These are phyloP conservation scores for Lactarius sp. DNA, from an alignment of 768 basidiomycete species.

Conservation along the genomic window DNA sequence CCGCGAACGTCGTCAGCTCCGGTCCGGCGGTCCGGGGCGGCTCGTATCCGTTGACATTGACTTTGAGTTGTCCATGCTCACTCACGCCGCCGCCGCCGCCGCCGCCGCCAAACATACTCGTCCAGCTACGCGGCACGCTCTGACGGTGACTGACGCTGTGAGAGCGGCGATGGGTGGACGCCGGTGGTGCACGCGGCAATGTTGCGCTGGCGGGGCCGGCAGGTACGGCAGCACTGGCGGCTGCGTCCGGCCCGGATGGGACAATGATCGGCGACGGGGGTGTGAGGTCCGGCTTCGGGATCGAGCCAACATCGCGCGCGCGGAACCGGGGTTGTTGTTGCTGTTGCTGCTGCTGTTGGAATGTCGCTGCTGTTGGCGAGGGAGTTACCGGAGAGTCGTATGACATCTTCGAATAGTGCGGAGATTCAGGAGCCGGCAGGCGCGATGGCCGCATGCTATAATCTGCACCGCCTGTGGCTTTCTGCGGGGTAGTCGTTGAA, in stretches of 20 bases:
- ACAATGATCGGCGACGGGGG: slow-evolving; percentile 7
- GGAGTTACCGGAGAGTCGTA: slow-evolving; percentile 57
- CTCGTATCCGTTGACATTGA: slow-evolving; percentile 27
- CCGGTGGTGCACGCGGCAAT: slow-evolving; percentile 66
- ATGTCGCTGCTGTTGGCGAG: slow-evolving; percentile 55
- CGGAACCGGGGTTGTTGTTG: slow-evolving; percentile 56
- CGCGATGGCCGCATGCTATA: slow-evolving; percentile 81
- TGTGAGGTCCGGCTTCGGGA: slow-evolving; percentile 34
- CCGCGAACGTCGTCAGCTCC: slow-evolving; percentile 51
- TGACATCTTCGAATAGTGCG: slow-evolving; percentile 77
- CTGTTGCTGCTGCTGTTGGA: slow-evolving; percentile 49
- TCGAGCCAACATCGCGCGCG: slow-evolving; percentile 58
- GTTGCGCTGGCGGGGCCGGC: slow-evolving; percentile 31
- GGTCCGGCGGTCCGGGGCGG: slow-evolving; percentile 63
- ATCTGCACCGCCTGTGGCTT: slow-evolving; percentile 51
- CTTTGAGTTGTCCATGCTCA: slow-evolving; percentile 24
- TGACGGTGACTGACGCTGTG: slow-evolving; percentile 82
- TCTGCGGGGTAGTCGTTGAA: slow-evolving; percentile 32
- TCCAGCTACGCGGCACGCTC: slow-evolving; percentile 47
- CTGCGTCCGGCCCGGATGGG: slow-evolving; percentile 1
- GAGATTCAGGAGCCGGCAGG: slow-evolving; percentile 74
- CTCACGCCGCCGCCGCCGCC: slow-evolving; percentile 36
- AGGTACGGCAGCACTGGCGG: slow-evolving; percentile 8
- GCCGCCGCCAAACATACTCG: slow-evolving; percentile 57
- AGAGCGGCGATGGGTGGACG: slow-evolving; percentile 74